Evolutionary conservation across 2,329 filamentous ascomycete genomes (phyloP).

Genomic region (Celoporthe dispersa): DNA sequence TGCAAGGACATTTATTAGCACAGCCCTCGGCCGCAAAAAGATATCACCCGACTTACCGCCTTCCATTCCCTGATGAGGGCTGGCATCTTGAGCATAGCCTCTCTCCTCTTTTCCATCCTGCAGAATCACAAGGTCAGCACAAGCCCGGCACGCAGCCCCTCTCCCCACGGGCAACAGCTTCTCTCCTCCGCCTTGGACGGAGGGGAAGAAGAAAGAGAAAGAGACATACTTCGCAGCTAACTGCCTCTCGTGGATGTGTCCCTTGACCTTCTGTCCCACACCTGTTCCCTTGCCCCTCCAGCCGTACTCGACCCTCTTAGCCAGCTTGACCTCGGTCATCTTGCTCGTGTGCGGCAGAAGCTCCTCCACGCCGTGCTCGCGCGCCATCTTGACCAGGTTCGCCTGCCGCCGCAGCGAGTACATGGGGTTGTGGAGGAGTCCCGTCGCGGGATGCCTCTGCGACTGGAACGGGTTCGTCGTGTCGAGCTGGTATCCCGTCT

Average conservation of each 20-base stretch:
- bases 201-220: too few species aligned
- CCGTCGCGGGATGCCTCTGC: conserved; percentile 76
- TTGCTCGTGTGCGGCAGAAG: conserved; percentile 79
- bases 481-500: conserved; percentile 58
- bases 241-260: conserved; percentile 88
- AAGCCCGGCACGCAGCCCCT: conserved; percentile 2
- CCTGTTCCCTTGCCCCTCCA: conserved; percentile 90
- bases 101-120: conserved; percentile 84
- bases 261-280: conserved; percentile 91
- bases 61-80: conserved; percentile 92
- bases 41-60: conserved; percentile 64
- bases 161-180: not conserved
- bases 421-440: conserved; percentile 80
- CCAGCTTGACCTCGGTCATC: conserved; percentile 71
- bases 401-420: conserved; percentile 88
- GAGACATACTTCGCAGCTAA: conserved; percentile 71
- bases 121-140: conserved; percentile 38
- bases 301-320: conserved; percentile 76
- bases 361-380: conserved; percentile 77
- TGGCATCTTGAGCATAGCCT: conserved; percentile 95
- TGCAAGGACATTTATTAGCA: conserved; percentile 49
- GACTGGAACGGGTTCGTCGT: conserved; percentile 81
- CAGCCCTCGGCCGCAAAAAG: not conserved
- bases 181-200: too few species aligned
- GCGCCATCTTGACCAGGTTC: conserved; percentile 85